A percentile compares a stretch with the other conserved stretches of the same genome.
Evolutionary conservation across 208 protist genomes (phyloP).

Genomic region (Acanthamoeba lugdunensis): DNA sequence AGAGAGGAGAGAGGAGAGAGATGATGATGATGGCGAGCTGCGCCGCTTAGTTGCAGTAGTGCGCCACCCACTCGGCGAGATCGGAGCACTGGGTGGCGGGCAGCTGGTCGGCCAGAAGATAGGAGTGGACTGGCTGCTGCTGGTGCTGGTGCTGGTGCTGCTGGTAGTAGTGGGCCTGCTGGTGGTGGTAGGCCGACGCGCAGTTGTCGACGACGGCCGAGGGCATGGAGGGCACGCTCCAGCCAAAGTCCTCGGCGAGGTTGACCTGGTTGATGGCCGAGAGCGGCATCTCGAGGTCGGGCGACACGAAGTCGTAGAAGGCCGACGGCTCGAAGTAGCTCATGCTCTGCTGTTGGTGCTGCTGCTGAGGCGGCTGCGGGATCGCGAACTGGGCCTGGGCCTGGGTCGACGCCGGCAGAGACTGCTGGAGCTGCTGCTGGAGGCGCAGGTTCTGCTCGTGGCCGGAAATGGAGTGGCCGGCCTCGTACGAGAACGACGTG

Average conservation of each 20-base stretch:
- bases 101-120: constrained; percentile 9
- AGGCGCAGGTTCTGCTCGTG: constrained; percentile 53
- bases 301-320: constrained; percentile 57
- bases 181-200: constrained; percentile 4
- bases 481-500: constrained; percentile 55
- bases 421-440: constrained; percentile 42
- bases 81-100: constrained; percentile 40
- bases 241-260: constrained; percentile 57
- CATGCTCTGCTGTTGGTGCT: not conserved
- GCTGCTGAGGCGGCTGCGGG: not conserved
- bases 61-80: constrained; percentile 37
- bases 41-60: constrained; percentile 16
- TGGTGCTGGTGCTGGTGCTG: not conserved
- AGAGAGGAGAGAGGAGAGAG: not conserved
- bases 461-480: not conserved
- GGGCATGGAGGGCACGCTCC: constrained; percentile 33
- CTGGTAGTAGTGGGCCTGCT: not conserved
- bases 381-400: not conserved
- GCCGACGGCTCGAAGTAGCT: constrained; percentile 10
- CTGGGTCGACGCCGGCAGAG: not conserved
- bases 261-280: constrained; percentile 63
- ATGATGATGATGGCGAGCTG: too few species aligned
- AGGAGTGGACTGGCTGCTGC: not conserved
- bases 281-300: constrained; percentile 64
- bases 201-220: constrained; percentile 35